Conservation (phyloP, 164 flowering plant genomes). For the Umbellularia californica region DNA sequence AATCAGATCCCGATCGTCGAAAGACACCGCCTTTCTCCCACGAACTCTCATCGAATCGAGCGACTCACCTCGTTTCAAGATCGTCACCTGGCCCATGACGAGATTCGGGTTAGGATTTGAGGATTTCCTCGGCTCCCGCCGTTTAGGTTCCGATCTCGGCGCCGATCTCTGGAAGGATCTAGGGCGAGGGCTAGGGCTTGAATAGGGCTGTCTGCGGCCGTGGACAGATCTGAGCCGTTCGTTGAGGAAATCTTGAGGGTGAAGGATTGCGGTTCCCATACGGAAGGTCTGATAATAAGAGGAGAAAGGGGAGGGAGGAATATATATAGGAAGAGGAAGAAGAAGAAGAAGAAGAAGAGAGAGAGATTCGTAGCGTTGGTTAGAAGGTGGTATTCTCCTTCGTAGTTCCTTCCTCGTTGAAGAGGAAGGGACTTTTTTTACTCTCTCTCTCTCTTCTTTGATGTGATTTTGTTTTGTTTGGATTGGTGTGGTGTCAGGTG, state of each 20-base stretch:
- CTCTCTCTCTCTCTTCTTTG: neutral
- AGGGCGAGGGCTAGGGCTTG: neutral
- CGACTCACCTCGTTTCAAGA: slow-evolving; percentile 40
- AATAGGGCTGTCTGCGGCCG: neutral
- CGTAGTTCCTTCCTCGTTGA: neutral
- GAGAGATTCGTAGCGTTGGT: neutral
- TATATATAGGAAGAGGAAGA: no score
- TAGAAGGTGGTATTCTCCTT: neutral
- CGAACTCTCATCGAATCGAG: slow-evolving; percentile 4
- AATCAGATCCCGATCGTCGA: slow-evolving; percentile 7
- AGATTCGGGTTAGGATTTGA: slow-evolving; percentile 9
- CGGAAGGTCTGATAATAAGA: neutral
- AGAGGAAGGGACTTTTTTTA: neutral
- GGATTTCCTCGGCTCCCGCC: neutral
- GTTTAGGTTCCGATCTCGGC: neutral
- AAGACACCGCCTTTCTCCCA: neutral
- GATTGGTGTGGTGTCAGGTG: neutral
- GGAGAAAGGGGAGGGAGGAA: neutral
- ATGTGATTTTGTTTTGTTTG: neutral
- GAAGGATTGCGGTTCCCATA: slow-evolving; percentile 11
- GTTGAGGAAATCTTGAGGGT: slow-evolving; percentile 10
- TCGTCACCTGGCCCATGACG: slow-evolving; percentile 35
- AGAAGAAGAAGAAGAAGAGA: neutral
- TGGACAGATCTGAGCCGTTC: neutral
- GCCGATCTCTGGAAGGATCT: neutral